Evolutionary conservation across 1,284 basidiomycete genomes (phyloP).

Genomic region (Exobasidium cylindrosporum): DNA sequence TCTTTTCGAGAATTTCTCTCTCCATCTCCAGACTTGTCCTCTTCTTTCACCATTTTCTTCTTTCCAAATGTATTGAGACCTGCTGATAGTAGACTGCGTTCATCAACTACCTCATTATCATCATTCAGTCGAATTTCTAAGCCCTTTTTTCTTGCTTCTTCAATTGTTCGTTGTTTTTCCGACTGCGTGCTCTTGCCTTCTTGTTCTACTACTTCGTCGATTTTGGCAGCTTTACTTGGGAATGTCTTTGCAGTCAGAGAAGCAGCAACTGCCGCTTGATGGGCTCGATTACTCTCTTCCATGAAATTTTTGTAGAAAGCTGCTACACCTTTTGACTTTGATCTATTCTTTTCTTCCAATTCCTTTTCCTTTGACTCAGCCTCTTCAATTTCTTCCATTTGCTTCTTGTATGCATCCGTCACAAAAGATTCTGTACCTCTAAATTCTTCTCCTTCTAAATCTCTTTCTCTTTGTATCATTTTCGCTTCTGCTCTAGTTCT

Average conservation of each 20-base stretch:
- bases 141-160: slow-evolving; percentile 66
- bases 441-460: slow-evolving; percentile 89
- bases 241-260: neutral
- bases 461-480: slow-evolving; percentile 89
- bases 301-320: slow-evolving; percentile 47
- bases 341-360: slow-evolving; percentile 61
- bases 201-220: neutral
- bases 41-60: neutral
- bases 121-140: slow-evolving; percentile 94
- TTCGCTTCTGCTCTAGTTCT: slow-evolving; percentile 95
- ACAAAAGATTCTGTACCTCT: slow-evolving; percentile 93
- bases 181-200: neutral
- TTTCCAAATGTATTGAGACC: slow-evolving; percentile 75
- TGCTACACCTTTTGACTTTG: slow-evolving; percentile 71
- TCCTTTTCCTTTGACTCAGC: slow-evolving; percentile 72
- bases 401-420: slow-evolving; percentile 93
- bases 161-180: slow-evolving; percentile 59
- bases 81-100: slow-evolving; percentile 82
- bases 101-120: slow-evolving; percentile 94
- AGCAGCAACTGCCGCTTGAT: slow-evolving; percentile 43
- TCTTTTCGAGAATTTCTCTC: neutral
- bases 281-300: slow-evolving; percentile 34
- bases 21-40: neutral
- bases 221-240: neutral
- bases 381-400: slow-evolving; percentile 83